Evolutionary conservation across 2,329 filamentous ascomycete genomes (phyloP).

Genomic region (Tricladium varicosporioides): DNA sequence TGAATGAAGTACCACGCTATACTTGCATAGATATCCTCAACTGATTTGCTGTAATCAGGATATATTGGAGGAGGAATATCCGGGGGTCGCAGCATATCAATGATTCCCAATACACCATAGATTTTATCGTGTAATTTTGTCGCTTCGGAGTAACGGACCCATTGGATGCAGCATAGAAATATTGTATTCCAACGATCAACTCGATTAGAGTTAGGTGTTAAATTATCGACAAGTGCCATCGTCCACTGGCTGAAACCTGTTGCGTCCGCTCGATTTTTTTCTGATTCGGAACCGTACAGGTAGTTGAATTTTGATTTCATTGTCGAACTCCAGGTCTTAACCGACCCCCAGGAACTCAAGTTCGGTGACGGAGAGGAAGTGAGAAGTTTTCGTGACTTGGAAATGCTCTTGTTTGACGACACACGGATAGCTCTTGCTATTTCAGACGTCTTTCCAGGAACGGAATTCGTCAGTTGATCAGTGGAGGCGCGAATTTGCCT

Average conservation of each 20-base stretch:
- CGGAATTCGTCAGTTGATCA: no score
- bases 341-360: slow-evolving; percentile 6
- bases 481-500: no score
- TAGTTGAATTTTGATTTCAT: slow-evolving; percentile 9
- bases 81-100: slow-evolving; percentile 7
- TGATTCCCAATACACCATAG: slow-evolving; percentile 8
- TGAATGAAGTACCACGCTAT: slow-evolving; percentile 9
- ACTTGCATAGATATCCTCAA: slow-evolving; percentile 11
- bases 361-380: slow-evolving; percentile 7
- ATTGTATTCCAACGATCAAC: slow-evolving; percentile 7
- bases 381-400: slow-evolving; percentile 4
- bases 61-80: slow-evolving; percentile 6
- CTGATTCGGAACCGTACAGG: slow-evolving; percentile 1
- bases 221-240: slow-evolving; percentile 10
- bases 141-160: slow-evolving; percentile 8
- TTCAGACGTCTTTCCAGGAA: slow-evolving; percentile 1
- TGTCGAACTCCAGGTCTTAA: slow-evolving; percentile 5
- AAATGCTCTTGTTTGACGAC: slow-evolving; percentile 2
- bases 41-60: slow-evolving; percentile 13
- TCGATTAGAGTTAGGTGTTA: slow-evolving; percentile 1
- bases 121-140: slow-evolving; percentile 9
- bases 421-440: slow-evolving; percentile 2
- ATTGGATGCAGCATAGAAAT: slow-evolving; percentile 9
- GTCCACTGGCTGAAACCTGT: slow-evolving; percentile 12
- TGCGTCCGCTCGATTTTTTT: slow-evolving; percentile 2